Evolutionary conservation across 139 green algal genomes (phyloP), one percentile per base, ranked within the genome.

Genomic region (Zygnema cylindricum): DNA sequence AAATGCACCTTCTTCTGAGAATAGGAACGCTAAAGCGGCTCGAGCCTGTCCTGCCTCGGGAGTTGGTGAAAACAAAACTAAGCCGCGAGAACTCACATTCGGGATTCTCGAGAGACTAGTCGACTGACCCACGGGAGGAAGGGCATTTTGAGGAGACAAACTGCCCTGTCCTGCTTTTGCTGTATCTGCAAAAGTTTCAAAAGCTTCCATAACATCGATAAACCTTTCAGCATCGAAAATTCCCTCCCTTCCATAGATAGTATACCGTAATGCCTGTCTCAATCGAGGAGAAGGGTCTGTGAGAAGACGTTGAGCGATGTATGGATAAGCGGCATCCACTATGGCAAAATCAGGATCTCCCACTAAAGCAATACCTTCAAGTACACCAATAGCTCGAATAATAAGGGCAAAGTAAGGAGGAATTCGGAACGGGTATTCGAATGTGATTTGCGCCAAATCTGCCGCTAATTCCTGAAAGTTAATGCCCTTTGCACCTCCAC

Each of bases 381-480:
- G 93, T 57, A 98, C 95, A 43, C 94, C 94, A 73, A 96, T 96
- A 30, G 94, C 94, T 49, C 96, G 93, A 86, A 99, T 96, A 87
- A 98, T 97, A 35, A 98, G 93, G 1, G 96, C 95, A 93, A 98
- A 98, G 93, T 98, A 98, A 49, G 95, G 95, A 32, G 95, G 95
- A 85, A 98, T 97, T 39, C 92, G 78, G 93, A 98, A 98, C 36
- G 97, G 97, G 90, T 98, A 99, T 88, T 98, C 96, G 81, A 98
- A 99, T 0, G 97, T 99, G 93, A 99, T 98, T 92, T 98, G 95
- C 35, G 97, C 97, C 88, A 99, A 93, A 90, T 99, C 97, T 16
- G 97, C 97, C 0, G 97, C 96, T 41, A 99, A 94, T 89, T 98
- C 96, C 92, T 92, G 81, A 55, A 94, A 93, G 69, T 94, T 94